A percentile compares a stretch with the other conserved stretches of the same genome.
These are phyloP conservation scores for Phoma sp. DNA, from an alignment of 2,329 filamentous ascomycete genomes.

Conservation along the genomic window DNA sequence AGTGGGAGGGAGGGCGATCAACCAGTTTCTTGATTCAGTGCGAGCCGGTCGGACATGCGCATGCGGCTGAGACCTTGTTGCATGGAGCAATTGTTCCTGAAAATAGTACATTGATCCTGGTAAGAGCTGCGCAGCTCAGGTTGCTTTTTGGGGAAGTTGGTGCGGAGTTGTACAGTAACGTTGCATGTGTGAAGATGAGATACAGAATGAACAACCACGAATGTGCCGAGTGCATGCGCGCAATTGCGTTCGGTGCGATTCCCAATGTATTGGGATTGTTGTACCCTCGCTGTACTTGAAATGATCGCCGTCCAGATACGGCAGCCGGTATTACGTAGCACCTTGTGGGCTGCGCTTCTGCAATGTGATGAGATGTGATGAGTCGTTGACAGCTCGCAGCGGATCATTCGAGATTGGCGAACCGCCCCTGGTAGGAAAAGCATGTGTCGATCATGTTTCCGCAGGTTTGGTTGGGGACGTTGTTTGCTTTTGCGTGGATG, in stretches of 20 bases:
- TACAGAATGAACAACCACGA: background rate
- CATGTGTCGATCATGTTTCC: conserved; percentile 21
- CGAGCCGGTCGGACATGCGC: conserved; percentile 4
- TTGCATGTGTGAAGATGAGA: background rate
- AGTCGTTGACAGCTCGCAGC: conserved; percentile 15
- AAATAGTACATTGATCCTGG: background rate
- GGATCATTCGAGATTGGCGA: conserved; percentile 21
- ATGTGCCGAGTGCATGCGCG: background rate
- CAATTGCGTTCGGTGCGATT: background rate
- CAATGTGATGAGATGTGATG: conserved; percentile 19
- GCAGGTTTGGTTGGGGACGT: conserved; percentile 8
- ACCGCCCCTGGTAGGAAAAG: conserved; percentile 16
- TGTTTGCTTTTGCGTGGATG: conserved; percentile 9
- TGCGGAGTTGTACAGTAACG: background rate
- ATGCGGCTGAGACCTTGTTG: conserved; percentile 5
- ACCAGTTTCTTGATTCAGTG: conserved; percentile 1
- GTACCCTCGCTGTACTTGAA: background rate
- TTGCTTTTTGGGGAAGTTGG: background rate
- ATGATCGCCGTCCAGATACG: conserved; percentile 8
- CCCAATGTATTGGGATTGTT: background rate
- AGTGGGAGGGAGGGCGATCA: conserved; percentile 3
- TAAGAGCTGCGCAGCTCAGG: background rate
- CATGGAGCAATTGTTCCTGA: background rate
- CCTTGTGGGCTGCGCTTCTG: conserved; percentile 11
- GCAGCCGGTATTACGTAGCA: conserved; percentile 5